Evolutionary conservation across 192 early-diverging fungal genomes (phyloP).

Genomic region (Globomyces pollinis-pini): DNA sequence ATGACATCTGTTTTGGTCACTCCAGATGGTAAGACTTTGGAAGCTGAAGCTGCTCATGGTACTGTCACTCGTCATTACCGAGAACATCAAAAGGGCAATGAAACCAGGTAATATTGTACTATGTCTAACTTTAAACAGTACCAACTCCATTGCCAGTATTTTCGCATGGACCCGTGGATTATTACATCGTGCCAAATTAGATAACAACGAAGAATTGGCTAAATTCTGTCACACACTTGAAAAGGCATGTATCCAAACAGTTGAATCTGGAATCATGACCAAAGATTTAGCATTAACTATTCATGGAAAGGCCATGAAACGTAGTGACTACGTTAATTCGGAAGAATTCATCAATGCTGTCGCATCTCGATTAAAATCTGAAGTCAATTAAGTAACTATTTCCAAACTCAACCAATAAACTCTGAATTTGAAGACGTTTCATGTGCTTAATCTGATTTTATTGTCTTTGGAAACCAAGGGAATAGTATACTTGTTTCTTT

Average conservation of each 20-base stretch:
- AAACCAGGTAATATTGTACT: no score
- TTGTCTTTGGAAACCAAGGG: no score
- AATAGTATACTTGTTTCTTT: no score
- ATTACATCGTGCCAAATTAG: conserved; percentile 89
- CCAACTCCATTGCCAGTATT: conserved; percentile 96
- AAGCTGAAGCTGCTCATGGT: conserved; percentile 96
- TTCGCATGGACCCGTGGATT: conserved; percentile 88
- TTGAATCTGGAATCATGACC: conserved; percentile 86
- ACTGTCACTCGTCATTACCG: conserved; percentile 82
- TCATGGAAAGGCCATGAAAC: conserved; percentile 71
- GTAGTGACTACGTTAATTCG: conserved; percentile 80
- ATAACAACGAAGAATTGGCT: conserved; percentile 66
- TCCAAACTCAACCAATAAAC: neutral
- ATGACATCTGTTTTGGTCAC: conserved; percentile 96
- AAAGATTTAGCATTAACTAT: conserved; percentile 96
- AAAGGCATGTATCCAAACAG: conserved; percentile 78
- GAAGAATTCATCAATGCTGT: conserved; percentile 83
- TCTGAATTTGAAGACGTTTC: no score
- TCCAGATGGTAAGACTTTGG: conserved; percentile 84
- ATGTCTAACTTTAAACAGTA: no score
- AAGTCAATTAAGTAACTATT: neutral
- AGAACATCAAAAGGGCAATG: conserved; percentile 91
- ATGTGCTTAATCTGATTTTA: no score
- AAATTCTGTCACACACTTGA: conserved; percentile 77
- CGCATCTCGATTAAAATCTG: conserved; percentile 39